Base-by-base conservation (phyloP, 192 early-diverging fungal genomes). In the Coemansia sp. region DNA sequence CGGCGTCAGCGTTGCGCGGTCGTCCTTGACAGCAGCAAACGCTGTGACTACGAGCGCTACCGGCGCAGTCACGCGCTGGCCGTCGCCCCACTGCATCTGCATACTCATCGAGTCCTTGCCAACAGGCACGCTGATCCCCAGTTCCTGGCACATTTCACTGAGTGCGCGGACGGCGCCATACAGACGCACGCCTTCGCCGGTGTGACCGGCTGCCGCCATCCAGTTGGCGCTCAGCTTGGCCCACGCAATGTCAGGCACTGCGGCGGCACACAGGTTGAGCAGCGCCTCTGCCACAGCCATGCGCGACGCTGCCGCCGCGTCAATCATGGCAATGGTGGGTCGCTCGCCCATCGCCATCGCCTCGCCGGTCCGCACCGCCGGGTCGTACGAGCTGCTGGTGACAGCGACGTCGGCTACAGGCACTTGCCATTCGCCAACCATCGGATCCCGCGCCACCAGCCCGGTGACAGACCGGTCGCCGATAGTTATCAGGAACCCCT, bases 71-170 rank as follows among this genome's bases (percentile, higher is more conserved):
- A 98, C 93, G 38, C 9, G 9, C 22, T 10, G 8, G 2, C 23
- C 49, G 8, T 75, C 69, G 38, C 54, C 68, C 94, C 95, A 97
- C 67, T 89, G 89, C 83, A 95, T 92, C 84, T 95, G 94, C 97
- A 99, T 99, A 42, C 92, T 95, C 95, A 98, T 96, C 9, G 95
- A 98, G 83, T 99, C 97, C 86, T 99, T 99, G 60, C 97, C 97
- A 19, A 99, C 97, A 7, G 97, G 97, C 61, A 99, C 92, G 48
- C 91, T 89, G 66, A 99, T 85, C 22, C 95, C 95, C 42, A 99
- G 84, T 48, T 85, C 85, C 46, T 93, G 94, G 81, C 97, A 98
- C 57, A 99, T 76, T 48, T 93, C 93, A 43, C 96, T 95, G 61
- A 99, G 86, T 34, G 96, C 94, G 64, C 91, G 75, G 9, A 98